Base-by-base conservation (phyloP, 164 flowering plant genomes). In the Stephania japonica region DNA sequence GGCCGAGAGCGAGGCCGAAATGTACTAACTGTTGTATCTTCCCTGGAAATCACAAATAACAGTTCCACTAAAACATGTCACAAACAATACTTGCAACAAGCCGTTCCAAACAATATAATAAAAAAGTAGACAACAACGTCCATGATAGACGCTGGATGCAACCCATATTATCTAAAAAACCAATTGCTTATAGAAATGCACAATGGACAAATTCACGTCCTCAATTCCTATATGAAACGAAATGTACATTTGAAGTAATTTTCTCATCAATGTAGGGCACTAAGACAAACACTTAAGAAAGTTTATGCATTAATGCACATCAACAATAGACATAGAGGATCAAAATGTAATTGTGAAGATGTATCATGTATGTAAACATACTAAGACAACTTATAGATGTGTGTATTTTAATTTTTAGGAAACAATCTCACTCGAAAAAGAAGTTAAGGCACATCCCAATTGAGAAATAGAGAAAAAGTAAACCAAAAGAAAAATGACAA, bases 1-100 rank as follows among this genome's bases (percentile, higher is more conserved):
- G 83, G 96, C 47, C 87, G 86, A 78, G 95, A 86, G 50, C 91
- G 90, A 62, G 97, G 97, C 25, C 95, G 97, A 75, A 90, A 92
- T 65, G 97, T 93, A 80, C 84, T 86, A 63, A 82, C 78, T 67
- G 91, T 87, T 74, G 87, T 77, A 76, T 93, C 97, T 69, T 90
- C 94, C 99, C 99, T 96, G 90, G 42, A 76, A 83, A 80, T 7
- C 38, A 78, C 44, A 71, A 71, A 56, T 27, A n/a, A 38, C 25
- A 61, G 0, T 21, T 61, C 42, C 32, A 61, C 42, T 25, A 64
- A 26, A 38, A 64, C 32, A 24, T 24, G 70, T 7, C 38, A 78
- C 59, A 71, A 71, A 56, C 38, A n/a, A 38, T 24, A 71, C 3
- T 21, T 61, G 24, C 32, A 61, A 43, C 12, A 64, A 26, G 67